Conservation (phyloP, 2,329 filamentous ascomycete species). For the Apiospora arundinis region DNA sequence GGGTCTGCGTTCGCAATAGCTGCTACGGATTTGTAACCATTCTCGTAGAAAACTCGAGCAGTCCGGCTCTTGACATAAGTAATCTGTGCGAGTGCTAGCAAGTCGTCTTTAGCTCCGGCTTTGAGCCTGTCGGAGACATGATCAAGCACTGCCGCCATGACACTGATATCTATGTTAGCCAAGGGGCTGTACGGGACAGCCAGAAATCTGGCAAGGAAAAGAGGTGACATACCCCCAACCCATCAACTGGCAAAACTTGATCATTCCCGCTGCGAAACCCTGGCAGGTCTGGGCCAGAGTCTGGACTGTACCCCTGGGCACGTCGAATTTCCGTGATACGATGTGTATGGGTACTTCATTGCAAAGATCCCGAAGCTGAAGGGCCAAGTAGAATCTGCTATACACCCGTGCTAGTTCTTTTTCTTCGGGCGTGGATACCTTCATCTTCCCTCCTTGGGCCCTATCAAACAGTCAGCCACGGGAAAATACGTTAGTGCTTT, state of each 20-base stretch:
- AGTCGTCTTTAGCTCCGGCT: slow-evolving; percentile 73
- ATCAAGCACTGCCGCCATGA: slow-evolving; percentile 74
- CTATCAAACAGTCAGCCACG: slow-evolving; percentile 56
- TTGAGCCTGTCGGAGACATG: slow-evolving; percentile 78
- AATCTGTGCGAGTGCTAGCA: slow-evolving; percentile 73
- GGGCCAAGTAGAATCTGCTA: slow-evolving; percentile 74
- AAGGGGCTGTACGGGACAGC: not conserved
- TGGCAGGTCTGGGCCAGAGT: slow-evolving; percentile 76
- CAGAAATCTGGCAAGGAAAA: slow-evolving; percentile 8
- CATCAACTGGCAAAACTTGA: slow-evolving; percentile 82
- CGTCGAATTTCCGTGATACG: slow-evolving; percentile 74
- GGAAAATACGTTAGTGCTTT: too few species aligned
- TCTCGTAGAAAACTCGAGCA: slow-evolving; percentile 76
- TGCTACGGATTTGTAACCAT: slow-evolving; percentile 73
- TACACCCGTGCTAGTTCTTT: slow-evolving; percentile 68
- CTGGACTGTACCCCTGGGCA: slow-evolving; percentile 74
- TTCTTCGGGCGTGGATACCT: slow-evolving; percentile 66
- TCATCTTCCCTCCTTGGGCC: slow-evolving; percentile 70
- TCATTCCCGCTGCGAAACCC: slow-evolving; percentile 79
- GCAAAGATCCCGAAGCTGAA: slow-evolving; percentile 80
- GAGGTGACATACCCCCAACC: slow-evolving; percentile 63
- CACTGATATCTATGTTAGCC: slow-evolving; percentile 47
- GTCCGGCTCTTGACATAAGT: slow-evolving; percentile 80
- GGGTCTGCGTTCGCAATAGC: slow-evolving; percentile 73
- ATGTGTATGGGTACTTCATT: slow-evolving; percentile 76